A percentile compares a stretch with the other conserved stretches of the same genome.
phyloP scores from a whole-genome alignment of 202 grass and related monocot species.

The Brachypodium distachyon region DNA sequence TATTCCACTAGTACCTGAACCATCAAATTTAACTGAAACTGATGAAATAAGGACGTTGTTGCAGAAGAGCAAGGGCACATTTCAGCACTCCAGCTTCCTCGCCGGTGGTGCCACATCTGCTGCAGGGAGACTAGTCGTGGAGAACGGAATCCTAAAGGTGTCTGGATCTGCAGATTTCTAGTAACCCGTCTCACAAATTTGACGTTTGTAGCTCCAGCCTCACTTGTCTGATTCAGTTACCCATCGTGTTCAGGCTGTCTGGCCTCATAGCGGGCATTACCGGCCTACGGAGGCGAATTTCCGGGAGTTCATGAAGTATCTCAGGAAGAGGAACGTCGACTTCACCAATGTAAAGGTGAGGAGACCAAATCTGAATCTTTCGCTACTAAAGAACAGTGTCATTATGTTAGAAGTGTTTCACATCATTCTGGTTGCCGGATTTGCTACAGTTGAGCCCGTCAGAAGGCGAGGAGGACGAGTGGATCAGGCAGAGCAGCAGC shows the following conservation, averaged over 20 bases:
- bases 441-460: constrained; percentile 56
- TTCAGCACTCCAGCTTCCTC: constrained; percentile 98
- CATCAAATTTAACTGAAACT: background rate
- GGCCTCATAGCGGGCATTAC: constrained; percentile 86
- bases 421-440: background rate
- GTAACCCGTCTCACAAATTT: background rate
- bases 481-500: constrained; percentile 8
- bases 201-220: background rate
- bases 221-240: constrained; percentile 14
- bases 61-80: constrained; percentile 90
- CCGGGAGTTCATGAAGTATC: constrained; percentile 71
- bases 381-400: background rate
- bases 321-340: constrained; percentile 58
- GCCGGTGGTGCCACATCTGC: constrained; percentile 92
- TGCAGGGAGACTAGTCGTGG: constrained; percentile 66
- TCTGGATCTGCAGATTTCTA: background rate
- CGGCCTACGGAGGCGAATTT: constrained; percentile 83
- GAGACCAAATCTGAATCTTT: constrained; percentile 1
- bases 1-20: background rate
- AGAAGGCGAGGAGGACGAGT: constrained; percentile 55
- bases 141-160: constrained; percentile 66
- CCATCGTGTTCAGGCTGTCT: constrained; percentile 56
- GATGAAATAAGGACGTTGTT: constrained; percentile 22
- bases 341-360: constrained; percentile 70
- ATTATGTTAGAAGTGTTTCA: background rate